These are phyloP conservation scores for Cucurbita argyrosperma DNA, from an alignment of 306 rosid genomes.

Conservation along the genomic window DNA sequence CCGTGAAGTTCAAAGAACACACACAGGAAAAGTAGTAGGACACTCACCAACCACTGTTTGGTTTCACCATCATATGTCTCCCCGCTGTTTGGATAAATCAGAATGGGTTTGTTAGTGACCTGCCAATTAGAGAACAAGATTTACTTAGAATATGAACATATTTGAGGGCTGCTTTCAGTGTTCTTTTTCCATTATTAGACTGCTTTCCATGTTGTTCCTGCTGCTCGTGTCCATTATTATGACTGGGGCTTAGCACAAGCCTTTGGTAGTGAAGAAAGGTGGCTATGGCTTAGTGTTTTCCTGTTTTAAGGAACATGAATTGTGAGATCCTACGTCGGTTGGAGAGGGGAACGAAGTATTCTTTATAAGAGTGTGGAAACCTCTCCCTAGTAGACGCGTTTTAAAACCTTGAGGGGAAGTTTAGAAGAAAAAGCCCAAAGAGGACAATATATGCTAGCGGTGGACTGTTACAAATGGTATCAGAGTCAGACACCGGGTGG, in stretches of 20 bases:
- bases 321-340: no score
- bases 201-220: not conserved
- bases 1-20: not conserved
- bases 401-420: no score
- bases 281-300: not conserved
- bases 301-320: not conserved
- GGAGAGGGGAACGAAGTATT: no score
- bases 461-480: no score
- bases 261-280: not conserved
- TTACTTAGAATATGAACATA: not conserved
- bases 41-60: slow-evolving; percentile 66
- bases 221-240: not conserved
- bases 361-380: no score
- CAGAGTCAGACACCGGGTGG: no score
- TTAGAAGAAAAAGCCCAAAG: no score
- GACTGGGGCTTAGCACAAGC: not conserved
- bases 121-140: slow-evolving; percentile 16
- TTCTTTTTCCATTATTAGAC: not conserved
- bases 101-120: slow-evolving; percentile 56
- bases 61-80: slow-evolving; percentile 52
- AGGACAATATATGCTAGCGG: no score
- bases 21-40: not conserved
- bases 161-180: not conserved
- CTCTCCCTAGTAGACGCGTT: no score
- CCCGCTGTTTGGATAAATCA: slow-evolving; percentile 84